Evolutionary conservation across 2,329 filamentous ascomycete species (phyloP).

Genomic region (Grosmannia huntii): DNA sequence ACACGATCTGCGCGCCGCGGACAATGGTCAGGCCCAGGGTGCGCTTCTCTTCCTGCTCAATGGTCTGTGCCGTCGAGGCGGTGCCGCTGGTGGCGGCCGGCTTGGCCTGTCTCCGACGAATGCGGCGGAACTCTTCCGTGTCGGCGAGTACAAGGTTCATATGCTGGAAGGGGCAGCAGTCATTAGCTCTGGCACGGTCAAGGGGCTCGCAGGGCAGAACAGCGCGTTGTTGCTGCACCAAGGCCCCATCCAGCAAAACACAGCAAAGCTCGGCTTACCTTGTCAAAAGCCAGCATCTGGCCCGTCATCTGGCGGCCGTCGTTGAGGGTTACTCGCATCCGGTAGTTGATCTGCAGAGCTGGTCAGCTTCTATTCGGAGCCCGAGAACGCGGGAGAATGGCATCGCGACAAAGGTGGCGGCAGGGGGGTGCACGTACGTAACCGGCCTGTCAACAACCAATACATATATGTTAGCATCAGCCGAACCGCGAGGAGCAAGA

Average conservation of each 20-base stretch:
- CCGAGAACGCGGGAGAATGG: not conserved
- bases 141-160: slow-evolving; percentile 99
- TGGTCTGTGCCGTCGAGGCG: slow-evolving; percentile 40
- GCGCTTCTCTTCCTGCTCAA: slow-evolving; percentile 92
- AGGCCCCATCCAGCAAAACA: not conserved
- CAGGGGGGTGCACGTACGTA: slow-evolving; percentile 44
- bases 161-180: slow-evolving; percentile 39
- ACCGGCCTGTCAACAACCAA: slow-evolving; percentile 39
- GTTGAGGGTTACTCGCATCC: slow-evolving; percentile 92
- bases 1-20: slow-evolving; percentile 88
- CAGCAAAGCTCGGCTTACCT: slow-evolving; percentile 27
- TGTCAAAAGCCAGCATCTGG: slow-evolving; percentile 97
- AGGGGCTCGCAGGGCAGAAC: not conserved
- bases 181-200: not conserved
- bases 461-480: slow-evolving; percentile 1
- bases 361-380: not conserved
- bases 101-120: slow-evolving; percentile 75
- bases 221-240: not conserved
- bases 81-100: slow-evolving; percentile 36
- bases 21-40: slow-evolving; percentile 93
- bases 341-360: slow-evolving; percentile 79
- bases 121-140: slow-evolving; percentile 91
- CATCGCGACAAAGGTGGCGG: slow-evolving; percentile 6
- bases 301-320: slow-evolving; percentile 95
- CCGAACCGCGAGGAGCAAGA: slow-evolving; percentile 13